Base-by-base conservation (phyloP, 768 basidiomycete species). In the Grammothele lineata region DNA sequence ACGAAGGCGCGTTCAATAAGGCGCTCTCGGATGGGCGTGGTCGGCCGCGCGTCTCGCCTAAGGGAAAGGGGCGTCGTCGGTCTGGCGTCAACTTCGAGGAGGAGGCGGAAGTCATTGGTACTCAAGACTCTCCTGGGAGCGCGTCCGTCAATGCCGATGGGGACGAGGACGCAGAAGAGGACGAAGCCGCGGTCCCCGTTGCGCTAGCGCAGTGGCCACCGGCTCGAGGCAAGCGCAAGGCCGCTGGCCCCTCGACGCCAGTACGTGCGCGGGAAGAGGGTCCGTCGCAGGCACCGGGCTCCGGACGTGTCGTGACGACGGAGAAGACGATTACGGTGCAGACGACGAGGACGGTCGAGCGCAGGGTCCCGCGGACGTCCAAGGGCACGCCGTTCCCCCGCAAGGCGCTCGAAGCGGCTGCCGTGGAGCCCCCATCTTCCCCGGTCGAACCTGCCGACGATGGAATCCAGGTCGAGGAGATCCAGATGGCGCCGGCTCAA, bases 1-100 rank as follows among this genome's bases (percentile, higher is more conserved):
- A 51, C 15, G 55, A 61, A 22, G 59, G 62, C 8, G 48, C 59
- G 5, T 61, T 54, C 39, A 58, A 54, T 37, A 58, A 48, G 38
- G 54, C 55, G 26, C 55, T 61, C 21, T 54, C 55, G 7, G 57
- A 57, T 44, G 38, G 50, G 18, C 52, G 43, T 1, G 57, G 55
- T 3, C 38, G 38, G 10, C 12, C 43, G 9, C 49, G 43, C 10
- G 32, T 48, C 23, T 38, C 42, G 35, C 23, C 35, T 4, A 8
- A 21, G 3, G 53, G 52, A 5, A 47, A 25, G 24, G 35, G 30
- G 15, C 49, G 38, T 3, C 27, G 50, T 10, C 45, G 32, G 21
- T 45, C 44, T 15, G 51, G 26, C 5, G 44, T 42, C 32, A 54
- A 40, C 23, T 47, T 47, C 43, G 47, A 42, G 3, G 43, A 45